Base-by-base conservation (phyloP, 2,329 filamentous ascomycete genomes). In the Chaetomiaceae sp. region DNA sequence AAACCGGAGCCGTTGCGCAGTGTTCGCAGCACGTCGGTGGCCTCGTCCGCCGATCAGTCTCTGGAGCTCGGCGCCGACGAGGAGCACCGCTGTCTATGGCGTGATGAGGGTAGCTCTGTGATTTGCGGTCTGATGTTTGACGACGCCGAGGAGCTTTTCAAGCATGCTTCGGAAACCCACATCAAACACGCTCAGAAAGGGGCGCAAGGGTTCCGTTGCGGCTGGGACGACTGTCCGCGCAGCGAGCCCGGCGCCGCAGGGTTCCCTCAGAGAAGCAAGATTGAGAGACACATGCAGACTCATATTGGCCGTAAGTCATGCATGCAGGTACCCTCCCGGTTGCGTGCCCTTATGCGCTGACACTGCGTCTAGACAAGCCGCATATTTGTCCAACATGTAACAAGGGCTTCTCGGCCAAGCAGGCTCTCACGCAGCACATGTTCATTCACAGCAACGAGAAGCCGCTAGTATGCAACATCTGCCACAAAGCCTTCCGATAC, bases 381-480 rank as follows among this genome's bases (percentile, higher is more conserved):
- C 79, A 75, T 46, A 65, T 69, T 36, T 84, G 79, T 52, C 58
- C 67, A 2, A 66, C 70, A 17, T 86, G 83, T 56, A 67, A 70
- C 9, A 67, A 76, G 47, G 67, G 68, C 3, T 79, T 86, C 56
- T 84, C 82, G 1, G 81, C 81, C 2, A 78, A 81, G 55, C 82
- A 86, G 60, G 79, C 83, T 1, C 70, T 86, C 6, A 75, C 79
- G 34, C 82, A 85, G 59, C 83, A 87, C 55, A 71, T 78, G 59
- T 74, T 81, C 15, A 83, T 77, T 2, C 83, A 87, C 57, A 82
- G 80, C 0, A 78, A 80, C 32, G 75, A 79, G 50, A 82, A 78
- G 51, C 81, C 82, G 20, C 82, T 79, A 64, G 65, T 71, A 33
- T 86, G 83, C 59, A 60, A 65, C 9, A 70, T 69, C 29, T 83